A percentile compares a stretch with the other conserved stretches of the same genome.
Evolutionary conservation across 78 protist species (phyloP).

Genomic region (Ministeria vibrans): DNA sequence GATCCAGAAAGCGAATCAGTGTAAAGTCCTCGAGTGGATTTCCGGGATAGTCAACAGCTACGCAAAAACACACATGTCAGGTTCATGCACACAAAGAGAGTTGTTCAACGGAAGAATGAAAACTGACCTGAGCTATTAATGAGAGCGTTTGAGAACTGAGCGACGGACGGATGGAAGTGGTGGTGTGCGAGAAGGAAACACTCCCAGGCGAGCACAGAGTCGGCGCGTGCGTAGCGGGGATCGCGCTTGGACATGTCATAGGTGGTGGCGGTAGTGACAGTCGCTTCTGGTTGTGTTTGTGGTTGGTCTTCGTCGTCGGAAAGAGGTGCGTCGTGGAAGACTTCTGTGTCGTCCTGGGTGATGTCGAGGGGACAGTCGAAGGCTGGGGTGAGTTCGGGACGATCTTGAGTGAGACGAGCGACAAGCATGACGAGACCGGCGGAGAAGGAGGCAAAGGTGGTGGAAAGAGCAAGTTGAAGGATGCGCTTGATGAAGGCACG

Average conservation of each 20-base stretch:
- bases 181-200: slow-evolving; percentile 1
- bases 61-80: not conserved
- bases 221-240: slow-evolving; percentile 46
- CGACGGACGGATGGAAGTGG: slow-evolving; percentile 61
- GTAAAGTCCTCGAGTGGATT: slow-evolving; percentile 55
- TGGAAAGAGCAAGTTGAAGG: slow-evolving; percentile 22
- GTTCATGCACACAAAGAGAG: too few relatives aligned
- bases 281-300: too few relatives aligned
- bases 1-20: slow-evolving; percentile 37
- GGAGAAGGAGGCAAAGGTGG: too few relatives aligned
- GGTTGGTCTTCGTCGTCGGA: too few relatives aligned
- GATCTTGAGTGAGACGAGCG: too few relatives aligned
- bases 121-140: not conserved
- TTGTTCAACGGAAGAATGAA: too few relatives aligned
- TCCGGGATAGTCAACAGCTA: slow-evolving; percentile 26
- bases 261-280: too few relatives aligned
- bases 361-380: too few relatives aligned
- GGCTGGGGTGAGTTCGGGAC: too few relatives aligned
- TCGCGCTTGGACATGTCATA: slow-evolving; percentile 46
- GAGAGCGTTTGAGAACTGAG: slow-evolving; percentile 18
- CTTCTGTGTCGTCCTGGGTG: too few relatives aligned
- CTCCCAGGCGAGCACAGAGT: slow-evolving; percentile 49
- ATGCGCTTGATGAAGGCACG: slow-evolving; percentile 32
- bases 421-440: too few relatives aligned
- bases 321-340: too few relatives aligned